Percentiles rank a stretch among this genome's conserved stretches.
Evolutionary conservation across 2,329 filamentous ascomycete species (phyloP).

Genomic region (Xylariaceae sp.): DNA sequence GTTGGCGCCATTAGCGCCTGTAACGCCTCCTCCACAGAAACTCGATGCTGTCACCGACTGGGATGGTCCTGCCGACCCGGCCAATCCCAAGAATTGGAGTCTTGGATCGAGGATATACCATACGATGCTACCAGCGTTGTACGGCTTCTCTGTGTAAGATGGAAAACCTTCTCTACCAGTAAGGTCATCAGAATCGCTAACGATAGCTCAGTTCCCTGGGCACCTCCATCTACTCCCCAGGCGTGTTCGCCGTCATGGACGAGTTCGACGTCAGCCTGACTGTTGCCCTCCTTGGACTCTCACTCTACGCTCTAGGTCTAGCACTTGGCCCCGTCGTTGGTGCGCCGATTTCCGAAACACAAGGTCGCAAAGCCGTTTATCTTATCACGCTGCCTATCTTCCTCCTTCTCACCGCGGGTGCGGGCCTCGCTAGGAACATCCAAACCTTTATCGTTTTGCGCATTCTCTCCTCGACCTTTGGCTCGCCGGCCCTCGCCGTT

Average conservation of each 20-base stretch:
- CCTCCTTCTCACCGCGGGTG: constrained; percentile 61
- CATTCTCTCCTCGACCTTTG: constrained; percentile 58
- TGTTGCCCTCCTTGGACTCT: constrained; percentile 61
- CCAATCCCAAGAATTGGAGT: constrained; percentile 19
- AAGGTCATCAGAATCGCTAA: background rate
- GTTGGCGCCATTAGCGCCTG: too few relatives aligned
- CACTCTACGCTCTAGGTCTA: constrained; percentile 65
- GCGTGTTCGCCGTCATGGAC: constrained; percentile 50
- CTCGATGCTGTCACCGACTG: constrained; percentile 23
- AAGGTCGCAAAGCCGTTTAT: constrained; percentile 62
- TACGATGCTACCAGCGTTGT: constrained; percentile 17
- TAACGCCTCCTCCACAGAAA: background rate
- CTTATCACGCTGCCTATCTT: constrained; percentile 53
- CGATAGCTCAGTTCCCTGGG: constrained; percentile 52
- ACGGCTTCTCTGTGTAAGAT: constrained; percentile 25
- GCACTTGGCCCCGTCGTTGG: constrained; percentile 65
- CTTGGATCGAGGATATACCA: constrained; percentile 21
- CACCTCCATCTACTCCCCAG: constrained; percentile 59
- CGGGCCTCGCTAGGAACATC: constrained; percentile 57
- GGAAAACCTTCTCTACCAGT: background rate
- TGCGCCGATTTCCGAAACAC: constrained; percentile 62
- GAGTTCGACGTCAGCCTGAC: constrained; percentile 61
- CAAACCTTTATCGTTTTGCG: constrained; percentile 56
- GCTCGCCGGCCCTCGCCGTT: constrained; percentile 55
- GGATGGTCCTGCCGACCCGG: constrained; percentile 15